Evolutionary conservation across 2,329 filamentous ascomycete species (phyloP), one percentile per base, ranked within the genome.

Genomic region (Apiospora aurea): DNA sequence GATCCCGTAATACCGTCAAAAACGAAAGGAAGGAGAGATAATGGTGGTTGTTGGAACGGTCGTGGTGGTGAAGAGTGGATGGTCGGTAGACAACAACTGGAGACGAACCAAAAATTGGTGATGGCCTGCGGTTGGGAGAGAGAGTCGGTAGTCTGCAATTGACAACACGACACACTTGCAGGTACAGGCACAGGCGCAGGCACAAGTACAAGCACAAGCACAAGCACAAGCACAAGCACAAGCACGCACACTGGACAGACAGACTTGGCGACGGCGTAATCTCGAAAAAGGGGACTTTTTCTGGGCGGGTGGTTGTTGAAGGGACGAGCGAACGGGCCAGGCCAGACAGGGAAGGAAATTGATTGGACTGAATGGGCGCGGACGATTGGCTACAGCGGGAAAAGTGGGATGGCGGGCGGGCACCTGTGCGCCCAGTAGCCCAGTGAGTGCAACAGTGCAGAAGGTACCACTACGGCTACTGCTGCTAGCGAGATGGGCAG

Each of bases 261-360:
- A 29, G 26, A 29, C 57, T 69, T 6, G 34, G 5, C 34, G 34
- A 5, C 34, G 69, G 69, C 72, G 71, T 26, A 51, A 71, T 71
- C 69, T 69, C 51, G 38, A 71, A 73, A 73, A 73, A 73, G 70
- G 72, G 72, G 70, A 70, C 70, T 70, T 41, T 64, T 41, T 41
- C 13, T 21, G 34, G 34, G 29, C 29, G 53, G 57, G 57, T 64
- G 57, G 34, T 41, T 64, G 57, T 64, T 64, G 57, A 64, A 64
- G 57, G 57, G 57, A 64, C 57, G 57, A 64, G 57, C 57, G 57
- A 64, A 64, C 57, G 57, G 57, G 57, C 57, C 57, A 64, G 57
- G 57, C 57, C 57, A 64, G 57, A 64, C 57, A 64, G 34, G 57
- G 57, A 64, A 64, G 57, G 57, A 64, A 64, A 64, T 64, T 64